Base-by-base conservation (phyloP, 805 yeast genomes). In the Metschnikowia kofuensis region DNA sequence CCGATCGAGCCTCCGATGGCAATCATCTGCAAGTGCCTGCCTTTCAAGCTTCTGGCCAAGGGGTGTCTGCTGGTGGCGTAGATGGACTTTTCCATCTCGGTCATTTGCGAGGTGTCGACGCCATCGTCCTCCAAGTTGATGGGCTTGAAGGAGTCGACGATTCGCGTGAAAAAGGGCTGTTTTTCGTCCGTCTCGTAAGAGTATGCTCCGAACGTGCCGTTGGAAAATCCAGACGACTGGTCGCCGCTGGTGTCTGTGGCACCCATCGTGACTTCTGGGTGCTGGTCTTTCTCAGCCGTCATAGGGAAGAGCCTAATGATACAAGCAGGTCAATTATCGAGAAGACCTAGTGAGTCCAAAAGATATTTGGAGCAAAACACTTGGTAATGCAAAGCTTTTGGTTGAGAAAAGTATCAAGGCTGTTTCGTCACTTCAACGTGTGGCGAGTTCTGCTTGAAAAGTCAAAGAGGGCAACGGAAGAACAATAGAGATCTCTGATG, bases 1-100 rank as follows among this genome's bases (percentile, higher is more conserved):
- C 96, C 96, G 51, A 88, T 84, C 44, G 92, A 85, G 47, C 94
- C 90, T 49, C 94, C 94, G 47, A 89, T 74, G 36, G 95, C 89
- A 59, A 88, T 85, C 82, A 87, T 79, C 63, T 81, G 85, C 52
- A 84, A 79, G 55, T 85, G 90, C 61, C 83, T 69, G 35, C 70
- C 61, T 51, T 71, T 70, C 50, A 79, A 66, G 34, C 75, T 71
- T 55, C 79, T 64, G 38, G 67, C 68, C 69, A 72, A 66, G 7
- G 72, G 75, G 66, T 79, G 75, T 47, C 69, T 66, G 39, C 76
- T 66, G 6, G 74, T 63, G 32, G 75, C 74, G 48, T 65, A 60
- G 38, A 69, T 62, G 35, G 74, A 61, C 58, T 64, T 69, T 54
- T 75, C 78, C 45, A 65, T 54, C 28, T 65, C 68, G 14, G 73